These are phyloP conservation scores for Ophiocytium majus DNA, from an alignment of 352 stramenopile species.

Conservation along the genomic window DNA sequence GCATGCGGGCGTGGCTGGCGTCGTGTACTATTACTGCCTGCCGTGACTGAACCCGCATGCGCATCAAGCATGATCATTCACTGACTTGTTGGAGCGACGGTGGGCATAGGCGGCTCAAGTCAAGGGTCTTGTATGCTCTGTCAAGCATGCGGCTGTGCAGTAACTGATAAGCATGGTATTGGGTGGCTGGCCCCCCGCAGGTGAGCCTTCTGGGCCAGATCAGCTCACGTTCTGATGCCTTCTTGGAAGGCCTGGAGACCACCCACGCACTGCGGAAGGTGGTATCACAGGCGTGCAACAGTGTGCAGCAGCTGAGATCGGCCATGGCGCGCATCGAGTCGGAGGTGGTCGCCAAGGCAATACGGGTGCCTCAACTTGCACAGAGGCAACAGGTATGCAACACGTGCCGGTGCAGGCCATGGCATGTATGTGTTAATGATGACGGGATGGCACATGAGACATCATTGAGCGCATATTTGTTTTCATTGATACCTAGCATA, in stretches of 20 bases:
- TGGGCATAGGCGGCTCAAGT: no score
- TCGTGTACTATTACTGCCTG: no score
- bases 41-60: no score
- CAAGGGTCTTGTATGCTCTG: no score
- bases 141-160: no score
- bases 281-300: conserved; percentile 40
- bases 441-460: not conserved
- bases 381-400: conserved; percentile 20
- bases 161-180: no score
- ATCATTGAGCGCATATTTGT: no score
- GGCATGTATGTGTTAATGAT: conserved; percentile 8
- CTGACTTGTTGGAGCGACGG: no score
- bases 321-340: conserved; percentile 38
- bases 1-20: not conserved
- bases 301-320: conserved; percentile 43
- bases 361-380: conserved; percentile 42
- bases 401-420: no score
- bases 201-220: conserved; percentile 25
- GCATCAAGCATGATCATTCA: no score
- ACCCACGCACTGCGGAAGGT: conserved; percentile 40
- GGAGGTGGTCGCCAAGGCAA: conserved; percentile 38
- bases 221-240: conserved; percentile 32
- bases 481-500: no score
- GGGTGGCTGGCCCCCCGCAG: not conserved
- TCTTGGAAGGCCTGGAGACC: conserved; percentile 51